Evolutionary conservation across 140 eudicot species (phyloP), one percentile per base, ranked within the genome.

Genomic region (Anethum foeniculum): DNA sequence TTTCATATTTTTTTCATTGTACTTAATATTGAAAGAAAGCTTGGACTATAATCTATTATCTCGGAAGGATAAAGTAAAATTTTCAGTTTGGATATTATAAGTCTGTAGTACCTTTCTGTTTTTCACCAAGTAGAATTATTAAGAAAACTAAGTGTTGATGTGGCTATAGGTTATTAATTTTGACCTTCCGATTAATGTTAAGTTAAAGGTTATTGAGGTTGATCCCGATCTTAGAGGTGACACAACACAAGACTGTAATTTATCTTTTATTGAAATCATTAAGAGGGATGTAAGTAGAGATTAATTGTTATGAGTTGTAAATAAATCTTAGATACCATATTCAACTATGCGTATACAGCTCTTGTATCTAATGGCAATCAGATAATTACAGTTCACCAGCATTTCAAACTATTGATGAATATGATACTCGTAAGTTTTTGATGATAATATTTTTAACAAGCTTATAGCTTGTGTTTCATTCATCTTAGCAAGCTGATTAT

Each of bases 211-310:
- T 49, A 86, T 87, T 10, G 97, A 90, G 2, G 91, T 79, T 72
- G 97, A 92, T 83, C 99, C 99, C 71, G 97, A 97, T 78, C 19
- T 92, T 52, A 90, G 74, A 84, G 99, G 97, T n/a, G 99, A 95
- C 85, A 90, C 96, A 0, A 93, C 91, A 76, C 93, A 90, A 90
- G 99, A 85, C 58, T 71, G 60, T 72, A 16, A 23, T 72, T 79
- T 28, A 23, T 69, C 73, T 58, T 47, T 15, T 15, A 54, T 47
- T 34, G 47, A 76, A 28, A 71, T 71, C 79, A 44, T 12, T 32
- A 60, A 47, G 49, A 64, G 43, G 36, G 23, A 28, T 67, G 3
- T 56, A 73, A 23, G 44, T 48, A 71, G 21, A 27, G 4, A 52
- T 62, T 32, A 18, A 49, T 21, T 25, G 43, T 81, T 27, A 51